phyloP scores from a whole-genome alignment of 2,329 filamentous ascomycete species.

The Arthrobotrys iridis region DNA sequence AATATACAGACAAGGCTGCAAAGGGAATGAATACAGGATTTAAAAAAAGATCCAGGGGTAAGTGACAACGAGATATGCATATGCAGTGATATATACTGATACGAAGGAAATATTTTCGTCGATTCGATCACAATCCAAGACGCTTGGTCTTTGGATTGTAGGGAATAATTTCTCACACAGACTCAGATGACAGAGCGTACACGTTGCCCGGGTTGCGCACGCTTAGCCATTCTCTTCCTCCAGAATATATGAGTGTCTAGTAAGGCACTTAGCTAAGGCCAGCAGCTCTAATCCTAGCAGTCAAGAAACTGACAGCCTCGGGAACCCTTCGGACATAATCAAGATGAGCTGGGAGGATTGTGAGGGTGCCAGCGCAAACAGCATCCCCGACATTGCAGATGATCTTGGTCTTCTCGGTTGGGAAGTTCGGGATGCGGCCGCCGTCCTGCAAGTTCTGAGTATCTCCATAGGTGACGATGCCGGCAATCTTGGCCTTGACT shows the following conservation, averaged over 20 bases:
- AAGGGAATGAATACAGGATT: conserved; percentile 26
- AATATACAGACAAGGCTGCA: conserved; percentile 38
- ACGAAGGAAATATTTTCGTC: conserved; percentile 6
- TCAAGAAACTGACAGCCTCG: conserved; percentile 42
- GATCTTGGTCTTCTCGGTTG: conserved; percentile 60
- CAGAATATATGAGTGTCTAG: not conserved
- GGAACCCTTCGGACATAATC: conserved; percentile 59
- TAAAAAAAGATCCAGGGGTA: conserved; percentile 18
- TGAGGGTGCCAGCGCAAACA: conserved; percentile 62
- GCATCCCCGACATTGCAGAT: conserved; percentile 62
- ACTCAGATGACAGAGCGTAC: conserved; percentile 5
- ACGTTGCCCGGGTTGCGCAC: conserved; percentile 40
- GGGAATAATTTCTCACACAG: not conserved
- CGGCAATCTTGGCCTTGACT: conserved; percentile 61
- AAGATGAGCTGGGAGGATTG: conserved; percentile 61
- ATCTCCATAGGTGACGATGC: conserved; percentile 62
- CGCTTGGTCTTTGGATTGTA: conserved; percentile 9
- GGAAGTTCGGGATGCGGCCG: conserved; percentile 62
- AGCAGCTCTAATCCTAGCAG: conserved; percentile 31
- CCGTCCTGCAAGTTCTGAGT: conserved; percentile 64
- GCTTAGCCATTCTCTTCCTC: conserved; percentile 19
- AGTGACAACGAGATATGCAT: conserved; percentile 28
- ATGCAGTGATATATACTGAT: conserved; percentile 22
- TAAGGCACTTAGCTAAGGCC: conserved; percentile 8
- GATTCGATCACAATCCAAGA: conserved; percentile 10